phyloP scores from a whole-genome alignment of 2,329 filamentous ascomycete species.

The Huntiella savannae region DNA sequence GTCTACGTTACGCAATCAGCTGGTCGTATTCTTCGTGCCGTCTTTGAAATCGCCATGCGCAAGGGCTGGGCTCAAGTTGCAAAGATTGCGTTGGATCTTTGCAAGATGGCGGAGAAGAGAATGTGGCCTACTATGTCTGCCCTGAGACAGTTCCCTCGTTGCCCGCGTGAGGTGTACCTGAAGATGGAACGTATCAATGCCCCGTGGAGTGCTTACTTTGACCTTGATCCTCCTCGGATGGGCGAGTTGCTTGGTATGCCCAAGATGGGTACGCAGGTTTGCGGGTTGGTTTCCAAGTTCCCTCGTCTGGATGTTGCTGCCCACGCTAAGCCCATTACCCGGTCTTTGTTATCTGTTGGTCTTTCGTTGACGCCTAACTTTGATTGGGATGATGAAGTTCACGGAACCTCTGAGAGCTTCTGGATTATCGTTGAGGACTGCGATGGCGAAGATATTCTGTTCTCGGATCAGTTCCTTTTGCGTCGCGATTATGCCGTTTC shows the following conservation, averaged over 20 bases:
- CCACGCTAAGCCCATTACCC: slow-evolving; percentile 83
- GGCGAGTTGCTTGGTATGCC: slow-evolving; percentile 82
- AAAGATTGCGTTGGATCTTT: slow-evolving; percentile 79
- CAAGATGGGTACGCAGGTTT: slow-evolving; percentile 71
- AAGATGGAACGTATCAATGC: slow-evolving; percentile 94
- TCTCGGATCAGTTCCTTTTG: slow-evolving; percentile 83
- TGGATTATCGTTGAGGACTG: slow-evolving; percentile 97
- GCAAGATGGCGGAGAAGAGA: slow-evolving; percentile 97
- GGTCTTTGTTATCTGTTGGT: slow-evolving; percentile 80
- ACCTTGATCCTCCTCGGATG: slow-evolving; percentile 90
- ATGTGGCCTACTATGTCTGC: slow-evolving; percentile 99
- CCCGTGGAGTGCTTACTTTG: slow-evolving; percentile 83
- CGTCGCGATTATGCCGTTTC: slow-evolving; percentile 72
- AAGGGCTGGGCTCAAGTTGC: slow-evolving; percentile 92
- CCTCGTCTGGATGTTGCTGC: slow-evolving; percentile 83
- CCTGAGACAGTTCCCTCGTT: slow-evolving; percentile 70
- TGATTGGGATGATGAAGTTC: slow-evolving; percentile 79
- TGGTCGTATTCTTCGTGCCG: slow-evolving; percentile 80
- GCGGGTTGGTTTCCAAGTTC: slow-evolving; percentile 75
- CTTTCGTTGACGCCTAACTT: slow-evolving; percentile 87
- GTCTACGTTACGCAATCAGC: slow-evolving; percentile 98
- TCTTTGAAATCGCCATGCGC: slow-evolving; percentile 94
- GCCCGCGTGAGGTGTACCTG: slow-evolving; percentile 66
- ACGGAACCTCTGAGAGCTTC: slow-evolving; percentile 78
- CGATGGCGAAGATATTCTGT: slow-evolving; percentile 88